Evolutionary conservation across 768 basidiomycete species (phyloP), one percentile per base, ranked within the genome.

Genomic region (Leccinellum rugosiceps): DNA sequence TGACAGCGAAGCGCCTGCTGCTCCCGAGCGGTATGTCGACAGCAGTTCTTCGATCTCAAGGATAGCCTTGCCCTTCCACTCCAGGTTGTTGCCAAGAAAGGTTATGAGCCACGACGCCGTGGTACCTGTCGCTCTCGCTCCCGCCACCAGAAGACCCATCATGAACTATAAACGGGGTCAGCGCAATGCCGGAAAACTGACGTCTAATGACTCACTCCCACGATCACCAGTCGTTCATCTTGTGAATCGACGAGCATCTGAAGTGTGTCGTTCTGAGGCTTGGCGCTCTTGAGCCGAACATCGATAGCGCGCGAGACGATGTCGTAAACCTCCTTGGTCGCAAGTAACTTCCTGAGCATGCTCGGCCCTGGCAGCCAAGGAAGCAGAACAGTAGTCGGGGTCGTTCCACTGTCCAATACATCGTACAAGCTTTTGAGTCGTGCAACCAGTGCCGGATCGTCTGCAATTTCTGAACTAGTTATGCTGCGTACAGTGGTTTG

Each of bases 51-150:
- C 79, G 38, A 88, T 75, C 73, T 92, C 89, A 15, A 73, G 67
- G 26, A 72, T 75, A n/a, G 83, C 87, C 70, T 80, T 84, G 48
- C 73, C 70, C 46, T 82, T 77, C 87, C 88, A 90, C 61, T 85
- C 82, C 38, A 76, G 74, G 63, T 89, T 80, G 34, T 82, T 82
- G 21, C 85, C 86, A 41, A 92, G 79, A 71, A 83, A 92, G 31
- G 84, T 87, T 57, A 87, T 74, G 52, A 91, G 71, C 89, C 89
- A 92, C 30, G 85, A 88, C 38, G 88, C 88, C 78, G 88, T 87
- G 10, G 86, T 86, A 11, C 88, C 88, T 46, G 88, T 91, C 13
- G 89, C 87, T 66, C 89, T 80, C 43, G 88, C 85, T n/a, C 89
- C 89, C 31, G 89, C 89, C 55, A 89, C 86, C 55, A 92, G 76